Evolutionary conservation across 2,329 filamentous ascomycete genomes (phyloP).

Genomic region (Geosmithia putterillii): DNA sequence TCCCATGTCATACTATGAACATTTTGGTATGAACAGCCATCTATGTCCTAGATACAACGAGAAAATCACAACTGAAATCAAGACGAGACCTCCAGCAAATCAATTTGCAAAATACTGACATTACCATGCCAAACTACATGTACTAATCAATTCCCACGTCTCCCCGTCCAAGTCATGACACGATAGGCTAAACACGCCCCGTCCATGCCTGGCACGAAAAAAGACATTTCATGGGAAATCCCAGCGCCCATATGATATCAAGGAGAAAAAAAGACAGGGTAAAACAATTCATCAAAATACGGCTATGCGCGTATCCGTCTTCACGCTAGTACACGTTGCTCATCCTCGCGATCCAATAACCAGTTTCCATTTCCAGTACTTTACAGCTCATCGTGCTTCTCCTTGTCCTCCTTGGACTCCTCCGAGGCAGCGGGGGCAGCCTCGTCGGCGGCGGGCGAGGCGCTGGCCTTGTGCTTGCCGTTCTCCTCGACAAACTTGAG

Average conservation of each 20-base stretch:
- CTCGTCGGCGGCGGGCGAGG: constrained; percentile 43
- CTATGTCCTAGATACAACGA: no score
- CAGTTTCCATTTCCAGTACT: constrained; percentile 17
- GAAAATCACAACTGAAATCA: no score
- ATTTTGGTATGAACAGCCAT: no score
- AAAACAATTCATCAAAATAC: background rate
- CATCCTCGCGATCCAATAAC: constrained; percentile 3
- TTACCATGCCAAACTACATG: background rate
- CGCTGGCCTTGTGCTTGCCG: constrained; percentile 75
- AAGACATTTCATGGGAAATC: background rate
- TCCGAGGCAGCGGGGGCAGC: constrained; percentile 40
- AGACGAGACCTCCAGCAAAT: no score
- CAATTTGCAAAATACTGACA: background rate
- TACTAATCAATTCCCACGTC: background rate
- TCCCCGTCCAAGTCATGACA: background rate
- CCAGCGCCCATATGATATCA: constrained; percentile 12
- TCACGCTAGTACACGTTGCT: background rate
- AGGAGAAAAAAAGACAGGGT: background rate
- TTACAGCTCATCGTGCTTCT: constrained; percentile 67
- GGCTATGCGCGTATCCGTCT: background rate
- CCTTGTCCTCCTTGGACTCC: constrained; percentile 32
- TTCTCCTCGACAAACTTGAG: constrained; percentile 89
- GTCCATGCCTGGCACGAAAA: no score
- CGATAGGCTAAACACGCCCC: no score
- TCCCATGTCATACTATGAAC: no score